Evolutionary conservation across 306 rosid genomes (phyloP), one percentile per base, ranked within the genome.

Genomic region (Herpetospermum pedunculosum): DNA sequence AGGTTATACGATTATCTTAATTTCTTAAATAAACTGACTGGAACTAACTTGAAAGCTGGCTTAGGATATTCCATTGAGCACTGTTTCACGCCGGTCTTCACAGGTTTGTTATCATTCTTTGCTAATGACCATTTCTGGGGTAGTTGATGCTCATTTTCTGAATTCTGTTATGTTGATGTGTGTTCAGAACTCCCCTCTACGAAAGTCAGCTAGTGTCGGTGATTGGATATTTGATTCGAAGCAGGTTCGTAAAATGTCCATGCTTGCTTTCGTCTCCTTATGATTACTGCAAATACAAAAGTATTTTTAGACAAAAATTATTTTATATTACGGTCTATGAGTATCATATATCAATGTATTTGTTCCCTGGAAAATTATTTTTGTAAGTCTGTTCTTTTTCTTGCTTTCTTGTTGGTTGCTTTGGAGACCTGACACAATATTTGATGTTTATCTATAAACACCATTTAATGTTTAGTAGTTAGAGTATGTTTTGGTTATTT

Each of bases 131-230:
- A 30, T 77, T 63, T 75, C 25, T 54, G 9, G 43, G 54, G 77
- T 44, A 54, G 75, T 44, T 32, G 59, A 68, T 50, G 50, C 32
- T 47, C 52, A 75, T 71, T 37, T 26, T 75, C 76, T 50, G 63
- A 71, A 59, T 76, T 70, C 77, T 82, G 77, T 81, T 60, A 52
- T 81, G 73, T 52, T 80, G 54, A 79, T 75, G 41, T 75, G 50
- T 80, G 82, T 63, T 25, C 68, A 95, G 99, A 97, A 81, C 72
- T 92, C 97, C 1, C 85, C 96, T 25, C 83, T 95, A 62, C 81
- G 88, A 86, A 95, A 89, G 86, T 92, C 97, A 69, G 99, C 97
- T 63, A 95, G 99, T 73, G 96, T 95, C 69, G 93, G 97, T 77
- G 97, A 95, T 77, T 89, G 97, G 97, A 90, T 80, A 81, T 77